Conservation (phyloP, 2,329 filamentous ascomycete species). For the Diatrype stigma region DNA sequence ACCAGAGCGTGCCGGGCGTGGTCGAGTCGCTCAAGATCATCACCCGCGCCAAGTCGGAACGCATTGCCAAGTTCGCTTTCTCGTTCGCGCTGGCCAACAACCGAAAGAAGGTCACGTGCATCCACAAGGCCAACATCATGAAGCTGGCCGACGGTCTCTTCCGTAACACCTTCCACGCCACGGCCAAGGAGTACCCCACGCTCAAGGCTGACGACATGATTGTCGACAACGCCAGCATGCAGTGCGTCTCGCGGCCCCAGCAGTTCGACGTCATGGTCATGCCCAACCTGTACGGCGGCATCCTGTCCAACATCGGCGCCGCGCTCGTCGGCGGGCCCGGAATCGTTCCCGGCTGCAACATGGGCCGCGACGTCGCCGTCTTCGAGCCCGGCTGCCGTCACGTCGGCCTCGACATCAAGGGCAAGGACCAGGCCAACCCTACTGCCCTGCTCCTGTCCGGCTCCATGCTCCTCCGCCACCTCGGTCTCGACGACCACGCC, state of each 20-base stretch:
- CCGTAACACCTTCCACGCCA: conserved; percentile 92
- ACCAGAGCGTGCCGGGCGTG: conserved; percentile 93
- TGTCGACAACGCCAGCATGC: conserved; percentile 99
- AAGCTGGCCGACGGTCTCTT: conserved; percentile 98
- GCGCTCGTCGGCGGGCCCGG: conserved; percentile 95
- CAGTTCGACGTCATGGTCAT: conserved; percentile 99
- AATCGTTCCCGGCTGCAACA: conserved; percentile 98
- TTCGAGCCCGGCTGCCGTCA: conserved; percentile 99
- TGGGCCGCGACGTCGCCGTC: conserved; percentile 96
- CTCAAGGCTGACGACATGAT: conserved; percentile 99
- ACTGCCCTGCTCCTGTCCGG: conserved; percentile 92
- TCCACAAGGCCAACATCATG: conserved; percentile 99
- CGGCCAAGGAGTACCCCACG: conserved; percentile 92
- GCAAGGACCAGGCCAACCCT: conserved; percentile 98
- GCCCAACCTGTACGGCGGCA: conserved; percentile 98
- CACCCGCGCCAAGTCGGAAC: conserved; percentile 97
- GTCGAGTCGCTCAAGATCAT: conserved; percentile 99
- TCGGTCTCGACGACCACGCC: conserved; percentile 95
- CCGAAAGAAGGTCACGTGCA: conserved; percentile 98
- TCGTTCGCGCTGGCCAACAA: conserved; percentile 97
- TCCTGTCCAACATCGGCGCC: conserved; percentile 97
- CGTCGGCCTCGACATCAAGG: conserved; percentile 98
- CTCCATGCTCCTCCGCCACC: conserved; percentile 94
- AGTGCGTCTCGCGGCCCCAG: conserved; percentile 92
- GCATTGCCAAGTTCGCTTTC: conserved; percentile 98